Evolutionary conservation across 257 asterid genomes (phyloP).

Genomic region (Prunella vulgaris): DNA sequence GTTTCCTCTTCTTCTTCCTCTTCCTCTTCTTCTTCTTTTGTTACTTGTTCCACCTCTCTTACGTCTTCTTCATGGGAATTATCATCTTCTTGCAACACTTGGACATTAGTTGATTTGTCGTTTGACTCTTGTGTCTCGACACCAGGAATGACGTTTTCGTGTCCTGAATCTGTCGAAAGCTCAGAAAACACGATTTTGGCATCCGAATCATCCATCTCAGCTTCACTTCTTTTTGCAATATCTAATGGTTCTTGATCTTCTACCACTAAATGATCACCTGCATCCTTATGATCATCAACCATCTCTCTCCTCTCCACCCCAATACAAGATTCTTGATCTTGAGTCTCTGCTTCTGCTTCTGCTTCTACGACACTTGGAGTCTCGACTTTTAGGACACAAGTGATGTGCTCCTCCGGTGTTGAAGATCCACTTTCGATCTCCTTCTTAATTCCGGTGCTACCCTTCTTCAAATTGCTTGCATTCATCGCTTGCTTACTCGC

Average conservation of each 20-base stretch:
- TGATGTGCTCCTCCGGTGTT: constrained; percentile 20
- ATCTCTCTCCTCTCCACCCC: constrained; percentile 26
- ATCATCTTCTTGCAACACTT: constrained; percentile 2
- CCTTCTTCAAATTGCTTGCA: constrained; percentile 21
- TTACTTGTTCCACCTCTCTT: constrained; percentile 14
- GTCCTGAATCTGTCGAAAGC: constrained; percentile 16
- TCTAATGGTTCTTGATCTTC: constrained; percentile 28
- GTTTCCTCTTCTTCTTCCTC: constrained; percentile 9
- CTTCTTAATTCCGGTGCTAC: constrained; percentile 19
- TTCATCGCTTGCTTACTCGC: constrained; percentile 28
- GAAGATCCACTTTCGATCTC: constrained; percentile 18
- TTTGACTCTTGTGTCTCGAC: constrained; percentile 27
- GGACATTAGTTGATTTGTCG: background rate
- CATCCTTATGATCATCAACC: constrained; percentile 11
- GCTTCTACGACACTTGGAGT: constrained; percentile 19
- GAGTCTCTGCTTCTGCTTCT: constrained; percentile 26
- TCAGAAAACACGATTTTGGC: constrained; percentile 19
- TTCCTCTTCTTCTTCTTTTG: constrained; percentile 11
- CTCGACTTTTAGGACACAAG: constrained; percentile 5
- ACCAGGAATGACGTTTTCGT: constrained; percentile 8
- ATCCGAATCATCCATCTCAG: constrained; percentile 22
- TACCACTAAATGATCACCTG: constrained; percentile 6
- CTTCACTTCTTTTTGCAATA: constrained; percentile 14
- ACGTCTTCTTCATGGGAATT: constrained; percentile 23
- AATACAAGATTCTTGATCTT: constrained; percentile 27